These are phyloP conservation scores for Epichloe aotearoae DNA, from an alignment of 2,329 filamentous ascomycete species.

Conservation along the genomic window DNA sequence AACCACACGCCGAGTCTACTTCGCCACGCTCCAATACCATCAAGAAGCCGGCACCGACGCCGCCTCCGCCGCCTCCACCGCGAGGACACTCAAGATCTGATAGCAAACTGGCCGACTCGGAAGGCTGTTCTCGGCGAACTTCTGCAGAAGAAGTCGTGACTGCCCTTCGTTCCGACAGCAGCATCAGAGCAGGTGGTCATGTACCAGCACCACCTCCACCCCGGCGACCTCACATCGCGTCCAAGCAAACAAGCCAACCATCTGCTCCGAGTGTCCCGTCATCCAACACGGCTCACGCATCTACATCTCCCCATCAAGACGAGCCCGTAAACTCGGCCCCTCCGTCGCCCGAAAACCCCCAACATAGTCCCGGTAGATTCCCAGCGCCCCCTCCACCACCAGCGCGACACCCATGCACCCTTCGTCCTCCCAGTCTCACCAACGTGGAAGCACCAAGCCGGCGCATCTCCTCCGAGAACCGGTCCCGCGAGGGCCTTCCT, in stretches of 20 bases:
- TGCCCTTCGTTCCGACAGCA: constrained; percentile 31
- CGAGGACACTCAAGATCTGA: constrained; percentile 33
- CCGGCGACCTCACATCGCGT: constrained; percentile 30
- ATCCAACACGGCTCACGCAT: constrained; percentile 5
- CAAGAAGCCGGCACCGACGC: constrained; percentile 34
- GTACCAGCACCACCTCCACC: constrained; percentile 43
- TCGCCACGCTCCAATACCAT: constrained; percentile 10
- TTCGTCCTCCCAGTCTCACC: constrained; percentile 30
- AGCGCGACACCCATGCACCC: constrained; percentile 27
- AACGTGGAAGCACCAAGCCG: constrained; percentile 25
- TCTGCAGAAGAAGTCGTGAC: constrained; percentile 29
- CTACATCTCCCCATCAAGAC: constrained; percentile 4
- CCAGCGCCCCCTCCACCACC: too few relatives aligned
- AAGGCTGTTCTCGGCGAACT: constrained; percentile 29
- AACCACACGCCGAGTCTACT: neutral
- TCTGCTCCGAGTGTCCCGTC: constrained; percentile 8
- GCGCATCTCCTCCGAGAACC: constrained; percentile 16
- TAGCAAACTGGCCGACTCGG: constrained; percentile 26
- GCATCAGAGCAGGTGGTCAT: constrained; percentile 24
- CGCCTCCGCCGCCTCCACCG: constrained; percentile 39
- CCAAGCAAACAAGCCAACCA: constrained; percentile 17
- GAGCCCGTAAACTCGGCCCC: too few relatives aligned
- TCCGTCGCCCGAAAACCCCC: constrained; percentile 4
- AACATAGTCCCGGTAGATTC: constrained; percentile 8
- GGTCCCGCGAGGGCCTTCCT: constrained; percentile 12